Conservation (phyloP, 371 early-diverging fungal species). For the Mortierella sp. region DNA sequence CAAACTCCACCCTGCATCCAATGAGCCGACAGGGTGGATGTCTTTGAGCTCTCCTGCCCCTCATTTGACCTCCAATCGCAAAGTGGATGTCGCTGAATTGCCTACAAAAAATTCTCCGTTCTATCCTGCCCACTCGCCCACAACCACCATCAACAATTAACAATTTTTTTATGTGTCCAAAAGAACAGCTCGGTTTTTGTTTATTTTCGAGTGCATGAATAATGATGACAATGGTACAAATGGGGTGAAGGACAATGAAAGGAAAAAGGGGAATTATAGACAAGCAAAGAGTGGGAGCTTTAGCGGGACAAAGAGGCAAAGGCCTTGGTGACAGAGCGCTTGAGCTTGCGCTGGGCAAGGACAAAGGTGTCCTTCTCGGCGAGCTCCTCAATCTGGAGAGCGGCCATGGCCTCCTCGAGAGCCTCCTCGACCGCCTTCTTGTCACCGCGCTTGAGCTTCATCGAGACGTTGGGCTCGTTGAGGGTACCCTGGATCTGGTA, state of each 20-base stretch:
- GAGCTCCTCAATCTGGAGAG: slow-evolving; percentile 79
- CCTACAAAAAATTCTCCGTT: neutral
- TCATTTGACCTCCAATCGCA: too few species aligned
- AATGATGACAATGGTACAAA: slow-evolving; percentile 6
- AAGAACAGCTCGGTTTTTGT: slow-evolving; percentile 1
- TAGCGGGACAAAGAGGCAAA: slow-evolving; percentile 71
- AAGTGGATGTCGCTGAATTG: too few species aligned
- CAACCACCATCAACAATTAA: neutral
- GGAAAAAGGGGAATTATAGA: slow-evolving; percentile 1
- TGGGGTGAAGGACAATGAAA: neutral
- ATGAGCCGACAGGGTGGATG: too few species aligned
- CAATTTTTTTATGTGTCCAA: neutral
- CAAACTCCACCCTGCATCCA: too few species aligned
- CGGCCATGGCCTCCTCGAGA: slow-evolving; percentile 75
- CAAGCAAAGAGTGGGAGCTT: slow-evolving; percentile 2
- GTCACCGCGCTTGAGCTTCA: slow-evolving; percentile 86
- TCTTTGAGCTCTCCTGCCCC: too few species aligned
- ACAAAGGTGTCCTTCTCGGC: slow-evolving; percentile 89
- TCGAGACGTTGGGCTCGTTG: slow-evolving; percentile 84
- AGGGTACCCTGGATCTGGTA: slow-evolving; percentile 90
- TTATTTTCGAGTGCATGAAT: slow-evolving; percentile 7
- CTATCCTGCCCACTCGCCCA: neutral
- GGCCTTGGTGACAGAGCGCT: slow-evolving; percentile 85
- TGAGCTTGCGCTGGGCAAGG: slow-evolving; percentile 93
- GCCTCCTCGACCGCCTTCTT: slow-evolving; percentile 90